Evolutionary conservation across 352 stramenopile genomes (phyloP).

Genomic region (Pilasporangium apinafurcum): DNA sequence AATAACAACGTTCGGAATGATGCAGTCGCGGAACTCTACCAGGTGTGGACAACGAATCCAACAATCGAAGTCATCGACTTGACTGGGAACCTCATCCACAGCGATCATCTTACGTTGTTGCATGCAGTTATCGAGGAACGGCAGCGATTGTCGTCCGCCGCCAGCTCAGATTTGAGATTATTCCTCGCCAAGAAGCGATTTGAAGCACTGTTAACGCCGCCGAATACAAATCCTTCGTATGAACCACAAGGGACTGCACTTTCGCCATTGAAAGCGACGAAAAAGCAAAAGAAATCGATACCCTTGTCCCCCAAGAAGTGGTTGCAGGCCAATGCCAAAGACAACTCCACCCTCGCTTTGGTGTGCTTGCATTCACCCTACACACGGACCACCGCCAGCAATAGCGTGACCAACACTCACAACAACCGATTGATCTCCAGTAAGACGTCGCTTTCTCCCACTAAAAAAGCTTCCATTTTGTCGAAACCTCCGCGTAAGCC

Average conservation of each 20-base stretch:
- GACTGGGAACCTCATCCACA: conserved; percentile 50
- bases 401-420: too few relatives aligned
- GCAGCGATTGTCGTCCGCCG: conserved; percentile 1
- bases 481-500: too few relatives aligned
- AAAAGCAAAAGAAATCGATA: conserved; percentile 5
- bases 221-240: background rate
- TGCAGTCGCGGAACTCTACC: conserved; percentile 17
- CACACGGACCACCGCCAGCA: too few relatives aligned
- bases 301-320: conserved; percentile 48
- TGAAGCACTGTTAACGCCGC: background rate
- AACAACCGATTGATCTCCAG: too few relatives aligned
- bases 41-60: conserved; percentile 31
- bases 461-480: too few relatives aligned
- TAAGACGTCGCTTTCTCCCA: too few relatives aligned
- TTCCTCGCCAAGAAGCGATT: conserved; percentile 43
- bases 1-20: conserved; percentile 69
- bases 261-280: conserved; percentile 3
- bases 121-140: conserved; percentile 21
- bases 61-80: conserved; percentile 38
- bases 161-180: conserved; percentile 32
- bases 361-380: too few relatives aligned
- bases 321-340: conserved; percentile 29
- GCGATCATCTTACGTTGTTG: conserved; percentile 22
- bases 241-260: conserved; percentile 1
- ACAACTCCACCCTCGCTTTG: too few relatives aligned